Conservation (phyloP, 805 yeast genomes). For the Pichia membranifaciens region DNA sequence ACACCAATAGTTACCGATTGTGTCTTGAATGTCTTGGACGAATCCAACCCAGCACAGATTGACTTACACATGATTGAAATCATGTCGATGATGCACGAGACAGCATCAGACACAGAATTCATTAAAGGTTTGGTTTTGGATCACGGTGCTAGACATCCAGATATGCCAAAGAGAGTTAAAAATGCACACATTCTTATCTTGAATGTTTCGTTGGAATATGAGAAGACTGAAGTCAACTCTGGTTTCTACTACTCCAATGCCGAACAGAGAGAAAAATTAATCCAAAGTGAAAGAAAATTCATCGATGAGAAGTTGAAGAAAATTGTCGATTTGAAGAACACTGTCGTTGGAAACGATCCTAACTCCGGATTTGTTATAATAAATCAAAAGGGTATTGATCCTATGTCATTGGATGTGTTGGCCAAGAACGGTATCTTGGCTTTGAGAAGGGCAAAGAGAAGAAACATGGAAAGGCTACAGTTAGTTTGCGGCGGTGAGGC, state of each 20-base stretch:
- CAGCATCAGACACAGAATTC: slow-evolving; percentile 76
- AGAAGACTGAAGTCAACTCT: slow-evolving; percentile 95
- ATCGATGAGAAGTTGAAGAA: slow-evolving; percentile 90
- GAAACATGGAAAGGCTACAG: slow-evolving; percentile 98
- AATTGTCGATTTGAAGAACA: slow-evolving; percentile 87
- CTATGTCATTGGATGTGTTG: slow-evolving; percentile 90
- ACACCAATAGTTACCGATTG: slow-evolving; percentile 97
- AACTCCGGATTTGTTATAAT: slow-evolving; percentile 83
- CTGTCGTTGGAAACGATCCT: slow-evolving; percentile 74
- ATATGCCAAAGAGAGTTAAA: slow-evolving; percentile 86
- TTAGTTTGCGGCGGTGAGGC: slow-evolving; percentile 96
- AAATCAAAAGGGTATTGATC: slow-evolving; percentile 98
- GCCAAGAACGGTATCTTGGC: slow-evolving; percentile 93
- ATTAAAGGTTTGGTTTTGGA: slow-evolving; percentile 89
- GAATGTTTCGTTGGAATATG: slow-evolving; percentile 93
- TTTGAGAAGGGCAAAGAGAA: slow-evolving; percentile 94
- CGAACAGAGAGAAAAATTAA: slow-evolving; percentile 92
- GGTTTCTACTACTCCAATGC: slow-evolving; percentile 93
- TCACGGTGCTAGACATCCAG: slow-evolving; percentile 99
- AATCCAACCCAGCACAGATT: slow-evolving; percentile 35
- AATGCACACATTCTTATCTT: slow-evolving; percentile 83
- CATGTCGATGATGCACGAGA: slow-evolving; percentile 95
- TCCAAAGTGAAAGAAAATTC: slow-evolving; percentile 86
- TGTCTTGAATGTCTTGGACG: slow-evolving; percentile 67
- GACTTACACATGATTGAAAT: slow-evolving; percentile 97